Conservation (phyloP, 352 stramenopile species). For the Pythium graminicola region DNA sequence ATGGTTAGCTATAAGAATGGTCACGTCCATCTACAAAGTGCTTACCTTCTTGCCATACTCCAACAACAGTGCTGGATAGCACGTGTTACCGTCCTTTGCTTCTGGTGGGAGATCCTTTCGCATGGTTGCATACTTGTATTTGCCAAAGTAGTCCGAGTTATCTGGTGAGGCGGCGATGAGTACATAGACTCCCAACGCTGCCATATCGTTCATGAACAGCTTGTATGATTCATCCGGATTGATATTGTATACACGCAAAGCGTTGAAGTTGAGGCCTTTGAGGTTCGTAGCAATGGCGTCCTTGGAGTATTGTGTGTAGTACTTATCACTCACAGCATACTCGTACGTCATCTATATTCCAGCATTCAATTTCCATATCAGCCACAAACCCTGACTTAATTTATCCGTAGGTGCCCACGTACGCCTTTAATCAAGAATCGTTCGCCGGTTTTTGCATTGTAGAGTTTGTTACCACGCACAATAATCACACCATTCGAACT, state of each 20-base stretch:
- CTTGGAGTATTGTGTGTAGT: slow-evolving; percentile 86
- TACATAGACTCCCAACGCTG: slow-evolving; percentile 66
- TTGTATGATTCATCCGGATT: slow-evolving; percentile 79
- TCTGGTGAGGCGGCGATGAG: slow-evolving; percentile 73
- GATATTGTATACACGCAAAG: slow-evolving; percentile 82
- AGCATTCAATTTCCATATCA: not conserved
- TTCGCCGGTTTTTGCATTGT: slow-evolving; percentile 69
- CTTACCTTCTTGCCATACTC: slow-evolving; percentile 84
- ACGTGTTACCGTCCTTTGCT: slow-evolving; percentile 61
- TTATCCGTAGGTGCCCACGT: too few relatives aligned
- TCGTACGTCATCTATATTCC: slow-evolving; percentile 73
- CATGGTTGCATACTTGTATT: slow-evolving; percentile 61
- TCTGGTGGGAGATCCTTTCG: slow-evolving; percentile 43
- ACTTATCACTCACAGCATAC: slow-evolving; percentile 80
- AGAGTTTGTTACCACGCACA: slow-evolving; percentile 85
- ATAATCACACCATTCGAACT: slow-evolving; percentile 61
- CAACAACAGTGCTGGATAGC: slow-evolving; percentile 77
- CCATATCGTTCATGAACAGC: slow-evolving; percentile 86
- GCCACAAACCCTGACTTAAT: not conserved
- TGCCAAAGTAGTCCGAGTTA: slow-evolving; percentile 77
- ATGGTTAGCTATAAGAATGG: too few relatives aligned
- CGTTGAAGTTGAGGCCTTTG: slow-evolving; percentile 73
- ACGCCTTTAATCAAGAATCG: slow-evolving; percentile 86
- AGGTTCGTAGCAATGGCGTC: slow-evolving; percentile 57
- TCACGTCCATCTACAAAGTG: too few relatives aligned